These are phyloP conservation scores for Pseudonectria buxi DNA, from an alignment of 2,329 filamentous ascomycete species.

Conservation along the genomic window DNA sequence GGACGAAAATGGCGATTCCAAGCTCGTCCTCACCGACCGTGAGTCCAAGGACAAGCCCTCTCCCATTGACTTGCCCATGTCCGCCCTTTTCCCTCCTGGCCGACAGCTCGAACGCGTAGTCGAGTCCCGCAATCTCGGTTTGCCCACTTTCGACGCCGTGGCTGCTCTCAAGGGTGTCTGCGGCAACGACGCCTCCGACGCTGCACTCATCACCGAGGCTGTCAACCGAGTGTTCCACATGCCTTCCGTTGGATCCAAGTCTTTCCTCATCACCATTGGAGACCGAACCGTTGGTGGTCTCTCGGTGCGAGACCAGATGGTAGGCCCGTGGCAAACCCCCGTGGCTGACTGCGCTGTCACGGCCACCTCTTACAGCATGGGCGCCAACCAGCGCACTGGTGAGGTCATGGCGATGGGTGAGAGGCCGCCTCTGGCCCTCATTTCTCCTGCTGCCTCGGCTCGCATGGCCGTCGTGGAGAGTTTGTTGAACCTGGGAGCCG, in stretches of 20 bases:
- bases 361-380: constrained; percentile 65
- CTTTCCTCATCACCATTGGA: constrained; percentile 93
- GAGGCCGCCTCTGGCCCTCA: constrained; percentile 80
- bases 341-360: constrained; percentile 94
- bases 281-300: constrained; percentile 89
- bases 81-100: constrained; percentile 73
- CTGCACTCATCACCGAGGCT: constrained; percentile 55
- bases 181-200: constrained; percentile 44
- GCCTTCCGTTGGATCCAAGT: constrained; percentile 91
- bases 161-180: constrained; percentile 59
- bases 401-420: constrained; percentile 98
- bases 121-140: constrained; percentile 57
- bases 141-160: constrained; percentile 65
- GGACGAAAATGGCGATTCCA: constrained; percentile 57
- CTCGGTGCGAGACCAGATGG: constrained; percentile 86
- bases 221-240: constrained; percentile 75
- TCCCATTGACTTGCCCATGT: constrained; percentile 85
- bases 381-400: constrained; percentile 64
- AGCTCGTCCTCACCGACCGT: constrained; percentile 73
- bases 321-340: constrained; percentile 91
- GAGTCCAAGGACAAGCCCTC: constrained; percentile 66
- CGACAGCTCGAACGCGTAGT: constrained; percentile 75
- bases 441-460: constrained; percentile 82
- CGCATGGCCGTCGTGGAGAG: constrained; percentile 95
- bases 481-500: constrained; percentile 86